Conservation (phyloP, 192 early-diverging fungal genomes). For the Linnemannia hyalina region DNA sequence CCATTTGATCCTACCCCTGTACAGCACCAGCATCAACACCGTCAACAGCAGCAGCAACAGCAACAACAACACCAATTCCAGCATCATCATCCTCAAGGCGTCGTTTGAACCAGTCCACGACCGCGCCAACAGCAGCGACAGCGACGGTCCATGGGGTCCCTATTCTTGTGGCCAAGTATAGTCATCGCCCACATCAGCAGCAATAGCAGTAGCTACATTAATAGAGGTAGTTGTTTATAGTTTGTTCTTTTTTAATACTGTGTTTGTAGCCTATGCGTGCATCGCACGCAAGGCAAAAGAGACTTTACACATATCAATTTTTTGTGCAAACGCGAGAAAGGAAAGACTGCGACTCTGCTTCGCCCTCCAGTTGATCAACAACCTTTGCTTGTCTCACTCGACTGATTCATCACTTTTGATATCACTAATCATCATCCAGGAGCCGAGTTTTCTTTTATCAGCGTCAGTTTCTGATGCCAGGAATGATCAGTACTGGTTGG, state of each 20-base stretch:
- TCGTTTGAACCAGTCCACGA: background rate
- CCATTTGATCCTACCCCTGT: background rate
- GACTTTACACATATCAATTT: too few relatives aligned
- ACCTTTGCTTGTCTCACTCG: too few relatives aligned
- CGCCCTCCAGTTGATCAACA: too few relatives aligned
- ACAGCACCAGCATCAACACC: background rate
- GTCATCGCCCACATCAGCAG: slow-evolving; percentile 12
- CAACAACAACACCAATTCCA: background rate
- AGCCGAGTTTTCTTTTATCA: too few relatives aligned
- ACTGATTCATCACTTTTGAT: too few relatives aligned
- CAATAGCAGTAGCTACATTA: background rate
- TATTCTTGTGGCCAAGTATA: slow-evolving; percentile 8
- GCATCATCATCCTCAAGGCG: background rate
- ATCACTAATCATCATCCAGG: too few relatives aligned
- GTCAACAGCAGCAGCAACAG: background rate
- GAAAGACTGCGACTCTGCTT: too few relatives aligned
- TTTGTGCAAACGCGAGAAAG: too few relatives aligned
- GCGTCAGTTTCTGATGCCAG: too few relatives aligned
- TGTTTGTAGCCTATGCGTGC: too few relatives aligned
- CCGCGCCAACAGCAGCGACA: background rate
- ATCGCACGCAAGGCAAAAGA: too few relatives aligned
- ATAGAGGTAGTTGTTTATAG: background rate
- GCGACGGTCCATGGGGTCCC: background rate
- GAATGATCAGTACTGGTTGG: too few relatives aligned
- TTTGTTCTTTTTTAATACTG: background rate